phyloP scores from a whole-genome alignment of 441 rosid species.

The Bruguiera hainesii region DNA sequence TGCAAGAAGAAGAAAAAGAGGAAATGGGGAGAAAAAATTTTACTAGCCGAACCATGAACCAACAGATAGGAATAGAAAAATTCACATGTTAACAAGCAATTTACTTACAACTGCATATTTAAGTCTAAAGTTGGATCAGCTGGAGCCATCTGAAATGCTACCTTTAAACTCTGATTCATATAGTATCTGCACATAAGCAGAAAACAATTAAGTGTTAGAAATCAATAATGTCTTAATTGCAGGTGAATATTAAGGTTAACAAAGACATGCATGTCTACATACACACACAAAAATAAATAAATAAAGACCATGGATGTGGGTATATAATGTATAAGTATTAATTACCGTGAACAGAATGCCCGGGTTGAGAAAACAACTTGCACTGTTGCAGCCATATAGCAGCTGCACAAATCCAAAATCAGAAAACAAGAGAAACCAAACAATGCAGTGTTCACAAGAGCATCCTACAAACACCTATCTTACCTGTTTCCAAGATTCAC shows the following conservation, averaged over 20 bases:
- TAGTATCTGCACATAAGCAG: conserved; percentile 53
- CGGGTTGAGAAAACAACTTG: conserved; percentile 84
- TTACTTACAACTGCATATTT: conserved; percentile 90
- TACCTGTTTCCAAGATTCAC: conserved; percentile 97
- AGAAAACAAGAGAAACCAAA: conserved; percentile 19
- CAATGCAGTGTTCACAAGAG: conserved; percentile 9
- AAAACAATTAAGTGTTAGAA: conserved; percentile 13
- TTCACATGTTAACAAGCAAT: conserved; percentile 15
- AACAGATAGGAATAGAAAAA: conserved; percentile 7
- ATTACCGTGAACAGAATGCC: conserved; percentile 66
- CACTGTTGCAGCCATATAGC: conserved; percentile 99
- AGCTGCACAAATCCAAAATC: conserved; percentile 45
- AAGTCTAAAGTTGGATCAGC: conserved; percentile 97
- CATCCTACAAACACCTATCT: conserved; percentile 14
- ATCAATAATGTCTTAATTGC: background rate
- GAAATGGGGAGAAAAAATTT: background rate
- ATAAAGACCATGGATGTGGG: background rate
- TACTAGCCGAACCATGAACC: background rate
- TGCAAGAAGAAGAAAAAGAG: background rate
- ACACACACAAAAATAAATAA: background rate
- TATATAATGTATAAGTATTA: background rate
- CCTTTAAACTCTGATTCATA: conserved; percentile 59
- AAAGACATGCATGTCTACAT: background rate
- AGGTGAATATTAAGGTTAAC: background rate
- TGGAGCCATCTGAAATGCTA: conserved; percentile 83